Base-by-base conservation (phyloP, 441 rosid genomes). In the Pelargonium australe region DNA sequence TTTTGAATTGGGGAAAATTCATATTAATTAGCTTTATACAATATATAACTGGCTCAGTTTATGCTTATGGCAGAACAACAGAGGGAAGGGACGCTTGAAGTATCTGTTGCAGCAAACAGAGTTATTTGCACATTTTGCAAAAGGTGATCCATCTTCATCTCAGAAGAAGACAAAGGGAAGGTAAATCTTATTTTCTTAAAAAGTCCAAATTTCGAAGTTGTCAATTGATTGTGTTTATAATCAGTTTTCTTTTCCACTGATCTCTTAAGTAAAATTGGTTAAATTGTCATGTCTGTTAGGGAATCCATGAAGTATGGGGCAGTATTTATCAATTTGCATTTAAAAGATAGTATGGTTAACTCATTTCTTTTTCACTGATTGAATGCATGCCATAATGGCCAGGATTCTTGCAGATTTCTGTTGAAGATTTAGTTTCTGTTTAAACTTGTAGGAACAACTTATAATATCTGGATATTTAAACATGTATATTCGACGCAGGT, bases 121-220 rank as follows among this genome's bases (percentile, higher is more conserved):
- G 91, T 81, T 95, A 73, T 92, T 95, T 83, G 93, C 98, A 62
- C 98, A 95, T 74, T 95, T 92, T 89, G 93, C 98, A 12, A 95
- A 92, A 85, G 88, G 86, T 37, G 93, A 86, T 73, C 87, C 83
- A 34, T 84, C 97, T 14, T 70, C 96, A 49, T 75, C 95, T 0
- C 91, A 82, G 79, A 92, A 86, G 82, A 90, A 85, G 80, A 74
- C 65, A 2, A 95, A 89, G 80, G 99, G 99, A 81, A 95, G 95
- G 99, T 92, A 80, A 11, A 34, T 60, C n/a, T 60, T 58, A 20
- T 58, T 13, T 60, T 23, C 63, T 34, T 60, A 60, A 20, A 60
- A 23, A 23, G 2, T 60, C 28, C 34, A 60, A 11, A 8, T 13
- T 25, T 0, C 5, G 20, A 1, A 57, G 62, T 10, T 7, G 64